Evolutionary conservation across 2,329 filamentous ascomycete genomes (phyloP), one percentile per base, ranked within the genome.

Genomic region (Aspergillaceae sp.): DNA sequence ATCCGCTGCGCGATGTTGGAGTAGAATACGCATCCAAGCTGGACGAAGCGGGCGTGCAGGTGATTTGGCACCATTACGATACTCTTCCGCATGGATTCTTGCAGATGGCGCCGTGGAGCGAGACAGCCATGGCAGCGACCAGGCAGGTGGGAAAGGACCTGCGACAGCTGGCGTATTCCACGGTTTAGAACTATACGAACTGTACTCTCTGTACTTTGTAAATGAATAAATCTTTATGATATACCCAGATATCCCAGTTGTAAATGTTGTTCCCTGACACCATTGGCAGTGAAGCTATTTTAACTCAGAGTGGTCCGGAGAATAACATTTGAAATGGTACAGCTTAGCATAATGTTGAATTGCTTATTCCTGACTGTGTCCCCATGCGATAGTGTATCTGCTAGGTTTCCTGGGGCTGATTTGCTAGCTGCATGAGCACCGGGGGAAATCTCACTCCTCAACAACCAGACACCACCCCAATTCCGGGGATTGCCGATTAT

Each of bases 371-470:
- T 8, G 5, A n/a, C 4, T 40, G 1, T 3, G 48, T 50, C 10
- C 42, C 37, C 10, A 38, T 51, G 10, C 32, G 29, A 10, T 29
- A 50, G 5, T 43, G 50, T 8, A 27, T 50, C 9, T 37, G 48
- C 44, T 76, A 79, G 61, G 79, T 81, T 54, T 80, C 77, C 1
- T 81, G 79, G 80, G 78, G 77, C 10, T 86, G 83, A 82, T 88
- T 81, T 64, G 82, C 82, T 0, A 70, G 78, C 29, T 80, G 81
- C 3, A 87, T 87, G 83, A 82, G 79, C 34, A 86, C 83, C 19
- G 0, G 84, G 84, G n/a, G 82, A 82, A 0, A 65, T 87, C 1
- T 76, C 83, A 0, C 49, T 49, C 34, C 72, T 87, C 8, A 72
- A 87, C 37, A 77, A 83, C 40, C 46, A 48, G n/a, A 69, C 67